Evolutionary conservation across 768 basidiomycete species (phyloP).

Genomic region (Mycena indigotica): DNA sequence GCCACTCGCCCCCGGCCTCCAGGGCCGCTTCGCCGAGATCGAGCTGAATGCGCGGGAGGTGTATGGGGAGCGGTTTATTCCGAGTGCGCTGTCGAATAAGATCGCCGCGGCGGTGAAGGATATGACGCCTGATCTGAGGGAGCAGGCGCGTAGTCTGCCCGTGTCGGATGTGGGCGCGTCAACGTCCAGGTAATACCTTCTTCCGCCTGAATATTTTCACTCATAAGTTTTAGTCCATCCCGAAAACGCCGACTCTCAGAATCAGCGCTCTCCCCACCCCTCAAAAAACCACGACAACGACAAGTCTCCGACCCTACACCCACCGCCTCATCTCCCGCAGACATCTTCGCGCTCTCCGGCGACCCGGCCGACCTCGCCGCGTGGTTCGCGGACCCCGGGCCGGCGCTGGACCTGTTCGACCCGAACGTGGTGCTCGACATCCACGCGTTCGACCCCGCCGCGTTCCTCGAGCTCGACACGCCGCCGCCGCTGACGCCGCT

Average conservation of each 20-base stretch:
- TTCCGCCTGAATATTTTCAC: slow-evolving; percentile 7
- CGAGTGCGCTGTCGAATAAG: slow-evolving; percentile 32
- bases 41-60: slow-evolving; percentile 31
- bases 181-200: slow-evolving; percentile 11
- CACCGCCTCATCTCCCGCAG: not conserved
- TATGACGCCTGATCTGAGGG: slow-evolving; percentile 26
- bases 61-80: slow-evolving; percentile 29
- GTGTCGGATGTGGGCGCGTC: slow-evolving; percentile 18
- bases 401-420: slow-evolving; percentile 28
- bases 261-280: slow-evolving; percentile 14
- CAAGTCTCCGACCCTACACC: slow-evolving; percentile 35
- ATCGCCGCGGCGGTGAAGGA: slow-evolving; percentile 34
- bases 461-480: not conserved
- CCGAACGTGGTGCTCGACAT: slow-evolving; percentile 32
- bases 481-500: too few species aligned
- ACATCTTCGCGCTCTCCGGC: slow-evolving; percentile 6
- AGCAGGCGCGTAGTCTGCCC: slow-evolving; percentile 14
- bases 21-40: slow-evolving; percentile 28
- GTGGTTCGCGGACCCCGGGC: slow-evolving; percentile 37
- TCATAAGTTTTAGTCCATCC: slow-evolving; percentile 3
- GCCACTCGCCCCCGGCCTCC: slow-evolving; percentile 24
- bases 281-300: slow-evolving; percentile 33
- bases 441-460: slow-evolving; percentile 33
- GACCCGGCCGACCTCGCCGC: slow-evolving; percentile 32
- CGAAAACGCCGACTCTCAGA: slow-evolving; percentile 45